Percentiles rank a stretch among this genome's conserved stretches.
These are phyloP conservation scores for Microdochium paspali DNA, from an alignment of 2,329 filamentous ascomycete genomes.

Conservation along the genomic window DNA sequence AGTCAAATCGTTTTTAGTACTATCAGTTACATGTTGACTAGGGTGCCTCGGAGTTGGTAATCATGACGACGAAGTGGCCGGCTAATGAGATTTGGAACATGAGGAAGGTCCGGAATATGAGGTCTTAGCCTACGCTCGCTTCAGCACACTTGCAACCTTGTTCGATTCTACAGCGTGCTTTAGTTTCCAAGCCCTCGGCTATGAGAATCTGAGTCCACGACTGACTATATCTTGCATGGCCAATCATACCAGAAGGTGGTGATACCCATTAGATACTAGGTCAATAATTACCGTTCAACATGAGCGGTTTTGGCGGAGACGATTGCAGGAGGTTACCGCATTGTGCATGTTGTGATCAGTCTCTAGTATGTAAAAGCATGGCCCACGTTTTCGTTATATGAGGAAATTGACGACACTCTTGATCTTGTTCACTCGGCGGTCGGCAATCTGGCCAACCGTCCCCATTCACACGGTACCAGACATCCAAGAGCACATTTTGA, in stretches of 20 bases:
- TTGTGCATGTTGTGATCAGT: too few relatives aligned
- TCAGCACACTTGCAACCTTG: neutral
- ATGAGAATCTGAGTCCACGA: neutral
- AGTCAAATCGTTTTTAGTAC: conserved; percentile 7
- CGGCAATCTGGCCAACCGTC: too few relatives aligned
- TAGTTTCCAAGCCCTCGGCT: too few relatives aligned
- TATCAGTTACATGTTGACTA: conserved; percentile 12
- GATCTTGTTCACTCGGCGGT: too few relatives aligned
- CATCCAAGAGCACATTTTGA: too few relatives aligned
- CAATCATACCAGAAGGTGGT: neutral
- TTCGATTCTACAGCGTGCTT: neutral
- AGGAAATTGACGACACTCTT: too few relatives aligned
- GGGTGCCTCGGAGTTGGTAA: conserved; percentile 20
- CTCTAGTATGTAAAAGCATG: too few relatives aligned
- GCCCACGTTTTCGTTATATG: too few relatives aligned
- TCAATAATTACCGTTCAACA: neutral
- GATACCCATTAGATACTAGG: neutral
- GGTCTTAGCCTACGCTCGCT: neutral
- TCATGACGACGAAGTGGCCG: conserved; percentile 1
- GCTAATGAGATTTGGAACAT: neutral
- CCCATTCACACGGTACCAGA: too few relatives aligned
- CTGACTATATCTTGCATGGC: neutral
- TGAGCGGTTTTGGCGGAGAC: neutral
- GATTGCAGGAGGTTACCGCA: too few relatives aligned
- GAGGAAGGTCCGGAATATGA: neutral